Evolutionary conservation across 306 rosid species (phyloP).

Genomic region (Quercus robur): DNA sequence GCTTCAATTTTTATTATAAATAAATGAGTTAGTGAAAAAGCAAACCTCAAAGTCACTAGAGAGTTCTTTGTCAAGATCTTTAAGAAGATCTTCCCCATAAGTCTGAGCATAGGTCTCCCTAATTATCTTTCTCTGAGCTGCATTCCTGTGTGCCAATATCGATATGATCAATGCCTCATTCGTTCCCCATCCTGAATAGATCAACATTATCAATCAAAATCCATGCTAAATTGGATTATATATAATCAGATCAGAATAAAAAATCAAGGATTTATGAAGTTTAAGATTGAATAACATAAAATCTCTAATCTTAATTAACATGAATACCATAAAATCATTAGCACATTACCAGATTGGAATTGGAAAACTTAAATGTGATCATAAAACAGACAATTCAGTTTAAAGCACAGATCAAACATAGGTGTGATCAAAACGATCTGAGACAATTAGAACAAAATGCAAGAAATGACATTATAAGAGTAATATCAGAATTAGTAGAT

Average conservation of each 20-base stretch:
- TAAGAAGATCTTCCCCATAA: slow-evolving; percentile 53
- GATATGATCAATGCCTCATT: slow-evolving; percentile 48
- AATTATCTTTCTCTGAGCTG: slow-evolving; percentile 40
- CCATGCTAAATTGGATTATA: no score
- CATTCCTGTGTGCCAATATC: slow-evolving; percentile 57
- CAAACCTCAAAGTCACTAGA: slow-evolving; percentile 58
- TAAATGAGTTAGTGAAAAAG: neutral
- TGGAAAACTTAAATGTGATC: neutral
- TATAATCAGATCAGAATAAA: no score
- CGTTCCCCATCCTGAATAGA: slow-evolving; percentile 57
- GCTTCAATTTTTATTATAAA: no score
- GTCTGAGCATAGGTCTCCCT: slow-evolving; percentile 38
- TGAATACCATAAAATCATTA: neutral
- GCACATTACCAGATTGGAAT: neutral
- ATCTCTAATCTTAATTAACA: no score
- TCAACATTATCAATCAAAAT: neutral
- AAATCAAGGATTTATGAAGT: no score
- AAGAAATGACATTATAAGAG: neutral
- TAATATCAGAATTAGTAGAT: neutral
- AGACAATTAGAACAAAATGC: neutral
- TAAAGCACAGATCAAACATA: neutral
- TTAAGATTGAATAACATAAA: no score
- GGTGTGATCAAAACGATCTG: neutral
- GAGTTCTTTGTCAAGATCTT: slow-evolving; percentile 48
- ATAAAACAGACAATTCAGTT: neutral